These are phyloP conservation scores for Xylaria telfairii DNA, from an alignment of 495 filamentous ascomycete species.

Conservation along the genomic window DNA sequence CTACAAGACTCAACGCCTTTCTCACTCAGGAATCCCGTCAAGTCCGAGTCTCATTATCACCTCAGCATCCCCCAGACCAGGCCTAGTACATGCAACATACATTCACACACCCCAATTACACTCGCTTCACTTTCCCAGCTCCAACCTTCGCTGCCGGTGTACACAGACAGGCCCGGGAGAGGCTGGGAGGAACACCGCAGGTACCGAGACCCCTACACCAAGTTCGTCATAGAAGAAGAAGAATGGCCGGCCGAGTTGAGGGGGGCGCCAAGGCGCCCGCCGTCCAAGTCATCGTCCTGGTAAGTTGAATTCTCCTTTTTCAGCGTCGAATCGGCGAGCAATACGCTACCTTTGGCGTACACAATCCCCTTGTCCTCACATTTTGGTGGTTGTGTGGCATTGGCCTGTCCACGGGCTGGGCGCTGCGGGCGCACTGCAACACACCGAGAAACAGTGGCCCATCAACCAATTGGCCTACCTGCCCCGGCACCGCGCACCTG, in stretches of 20 bases:
- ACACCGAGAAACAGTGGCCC: conserved; percentile 15
- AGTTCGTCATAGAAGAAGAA: background rate
- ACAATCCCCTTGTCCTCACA: conserved; percentile 14
- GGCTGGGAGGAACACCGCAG: background rate
- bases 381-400: conserved; percentile 7
- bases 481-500: background rate
- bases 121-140: background rate
- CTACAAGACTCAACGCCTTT: conserved; percentile 4
- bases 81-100: background rate
- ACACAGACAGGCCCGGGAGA: background rate
- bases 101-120: background rate
- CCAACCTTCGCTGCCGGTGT: background rate
- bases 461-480: conserved; percentile 6
- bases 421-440: conserved; percentile 22
- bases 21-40: background rate
- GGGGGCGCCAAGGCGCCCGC: conserved; percentile 50
- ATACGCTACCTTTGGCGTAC: background rate
- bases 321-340: conserved; percentile 8
- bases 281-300: conserved; percentile 81
- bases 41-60: background rate
- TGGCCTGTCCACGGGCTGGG: background rate
- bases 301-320: conserved; percentile 53
- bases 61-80: background rate
- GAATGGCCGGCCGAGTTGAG: conserved; percentile 10
- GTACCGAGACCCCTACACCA: background rate